phyloP scores from a whole-genome alignment of 2,329 filamentous ascomycete genomes.

The Aspergillus thermomutatus region DNA sequence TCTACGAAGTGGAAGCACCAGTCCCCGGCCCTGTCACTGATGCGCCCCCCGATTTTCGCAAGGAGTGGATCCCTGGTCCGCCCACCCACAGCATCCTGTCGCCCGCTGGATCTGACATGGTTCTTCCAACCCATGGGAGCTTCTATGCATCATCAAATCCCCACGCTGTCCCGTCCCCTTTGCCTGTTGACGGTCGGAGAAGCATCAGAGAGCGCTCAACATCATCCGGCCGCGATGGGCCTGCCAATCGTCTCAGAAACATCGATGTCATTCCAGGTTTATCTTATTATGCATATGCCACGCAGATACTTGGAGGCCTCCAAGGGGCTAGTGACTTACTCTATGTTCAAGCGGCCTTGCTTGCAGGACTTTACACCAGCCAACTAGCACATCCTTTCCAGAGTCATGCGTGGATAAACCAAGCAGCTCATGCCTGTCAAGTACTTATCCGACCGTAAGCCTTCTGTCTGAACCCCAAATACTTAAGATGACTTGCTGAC shows the following conservation, averaged over 20 bases:
- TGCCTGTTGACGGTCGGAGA: slow-evolving; percentile 12
- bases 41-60: slow-evolving; percentile 22
- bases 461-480: neutral
- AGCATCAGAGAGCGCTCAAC: slow-evolving; percentile 11
- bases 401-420: slow-evolving; percentile 69
- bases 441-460: slow-evolving; percentile 69
- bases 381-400: slow-evolving; percentile 84
- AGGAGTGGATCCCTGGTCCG: slow-evolving; percentile 26
- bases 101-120: slow-evolving; percentile 24
- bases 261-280: slow-evolving; percentile 84
- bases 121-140: slow-evolving; percentile 17
- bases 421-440: slow-evolving; percentile 59
- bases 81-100: slow-evolving; percentile 22
- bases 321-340: slow-evolving; percentile 74
- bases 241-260: slow-evolving; percentile 51
- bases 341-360: slow-evolving; percentile 78
- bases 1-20: slow-evolving; percentile 58
- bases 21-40: slow-evolving; percentile 56
- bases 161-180: slow-evolving; percentile 18
- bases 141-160: slow-evolving; percentile 16
- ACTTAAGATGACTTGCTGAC: slow-evolving; percentile 2
- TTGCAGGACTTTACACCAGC: slow-evolving; percentile 84
- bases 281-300: slow-evolving; percentile 82
- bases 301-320: slow-evolving; percentile 82
- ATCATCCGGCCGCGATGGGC: slow-evolving; percentile 14